Evolutionary conservation across 164 flowering plant species (phyloP), one percentile per base, ranked within the genome.

Genomic region (Magnolia changhungtana): DNA sequence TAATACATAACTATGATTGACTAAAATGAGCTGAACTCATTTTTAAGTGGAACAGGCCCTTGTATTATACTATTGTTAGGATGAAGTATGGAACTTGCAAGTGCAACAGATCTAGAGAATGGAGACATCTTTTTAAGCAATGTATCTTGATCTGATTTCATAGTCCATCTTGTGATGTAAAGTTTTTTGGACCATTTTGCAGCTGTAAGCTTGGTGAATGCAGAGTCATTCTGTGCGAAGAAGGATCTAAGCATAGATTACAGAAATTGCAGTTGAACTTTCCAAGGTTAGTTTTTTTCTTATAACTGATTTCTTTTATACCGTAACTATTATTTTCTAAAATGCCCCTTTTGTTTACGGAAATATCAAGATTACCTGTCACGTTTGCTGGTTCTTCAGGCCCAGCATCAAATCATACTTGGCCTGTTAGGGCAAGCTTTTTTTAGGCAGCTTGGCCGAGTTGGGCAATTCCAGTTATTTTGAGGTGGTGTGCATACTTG

Each of bases 121-220:
- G 10, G 13, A 5, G 18, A 16, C n/a, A 13, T 29, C 50, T 29
- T 8, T 29, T 31, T 68, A 16, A 18, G 13, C 71, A 29, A 24
- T 29, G 13, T 55, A 55, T 55, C 8, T 29, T 31, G 7, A 68
- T 68, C 45, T 24, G 14, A 37, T 68, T 31, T 29, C 24, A 24
- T 65, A 7, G 16, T 65, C 68, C 21, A 65, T 21, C 24, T 65
- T 65, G 24, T 21, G 31, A 10, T 72, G 64, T 10, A 1, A 8
- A 29, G 27, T 74, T 31, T 63, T 59, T 49, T 72, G 63, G 55
- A 6, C 29, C 20, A 20, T 77, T 76, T 71, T 67, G 84, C 90
- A 96, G 99, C 63, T 94, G 97, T 77, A 91, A 86, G 84, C 97
- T 96, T 74, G 99, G 99, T 29, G 96, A 94, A 78, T 85, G 89